phyloP scores from a whole-genome alignment of 192 early-diverging fungal genomes.

The Coemansia sp. region DNA sequence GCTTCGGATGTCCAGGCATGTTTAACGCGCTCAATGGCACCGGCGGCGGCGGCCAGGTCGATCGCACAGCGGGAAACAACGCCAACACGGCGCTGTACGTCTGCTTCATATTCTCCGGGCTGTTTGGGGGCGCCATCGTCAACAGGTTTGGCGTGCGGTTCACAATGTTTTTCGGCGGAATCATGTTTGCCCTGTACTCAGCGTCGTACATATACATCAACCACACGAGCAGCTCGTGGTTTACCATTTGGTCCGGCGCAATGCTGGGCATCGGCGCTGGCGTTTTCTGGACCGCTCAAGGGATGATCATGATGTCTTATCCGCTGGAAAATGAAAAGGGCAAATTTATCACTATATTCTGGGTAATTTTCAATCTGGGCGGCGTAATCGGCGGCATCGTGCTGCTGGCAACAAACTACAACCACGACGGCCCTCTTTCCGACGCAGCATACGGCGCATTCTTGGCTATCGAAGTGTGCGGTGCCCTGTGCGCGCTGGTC shows the following conservation, averaged over 20 bases:
- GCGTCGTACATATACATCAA: constrained; percentile 68
- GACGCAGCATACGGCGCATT: constrained; percentile 71
- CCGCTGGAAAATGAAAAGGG: constrained; percentile 81
- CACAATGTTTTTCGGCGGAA: constrained; percentile 63
- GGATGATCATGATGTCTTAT: constrained; percentile 81
- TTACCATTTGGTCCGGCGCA: constrained; percentile 21
- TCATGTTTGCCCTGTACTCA: constrained; percentile 67
- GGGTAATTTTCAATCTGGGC: constrained; percentile 82
- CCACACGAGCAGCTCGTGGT: constrained; percentile 59
- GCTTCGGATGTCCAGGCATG: constrained; percentile 79
- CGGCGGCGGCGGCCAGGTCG: constrained; percentile 68
- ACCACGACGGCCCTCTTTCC: constrained; percentile 59
- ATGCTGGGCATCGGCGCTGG: constrained; percentile 24
- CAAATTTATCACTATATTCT: constrained; percentile 78
- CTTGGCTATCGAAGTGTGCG: constrained; percentile 67
- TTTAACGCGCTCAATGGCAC: constrained; percentile 69
- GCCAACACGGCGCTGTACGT: constrained; percentile 75
- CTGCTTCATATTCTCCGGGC: constrained; percentile 71
- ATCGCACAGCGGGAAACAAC: constrained; percentile 62
- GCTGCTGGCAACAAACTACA: constrained; percentile 75
- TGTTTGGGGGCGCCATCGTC: constrained; percentile 73
- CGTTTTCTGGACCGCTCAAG: constrained; percentile 35
- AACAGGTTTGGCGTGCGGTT: constrained; percentile 68
- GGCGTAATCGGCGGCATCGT: constrained; percentile 75
- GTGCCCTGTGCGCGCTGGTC: constrained; percentile 57